Evolutionary conservation across 192 early-diverging fungal species (phyloP).

Genomic region (Phycomyces blakesleeanus): DNA sequence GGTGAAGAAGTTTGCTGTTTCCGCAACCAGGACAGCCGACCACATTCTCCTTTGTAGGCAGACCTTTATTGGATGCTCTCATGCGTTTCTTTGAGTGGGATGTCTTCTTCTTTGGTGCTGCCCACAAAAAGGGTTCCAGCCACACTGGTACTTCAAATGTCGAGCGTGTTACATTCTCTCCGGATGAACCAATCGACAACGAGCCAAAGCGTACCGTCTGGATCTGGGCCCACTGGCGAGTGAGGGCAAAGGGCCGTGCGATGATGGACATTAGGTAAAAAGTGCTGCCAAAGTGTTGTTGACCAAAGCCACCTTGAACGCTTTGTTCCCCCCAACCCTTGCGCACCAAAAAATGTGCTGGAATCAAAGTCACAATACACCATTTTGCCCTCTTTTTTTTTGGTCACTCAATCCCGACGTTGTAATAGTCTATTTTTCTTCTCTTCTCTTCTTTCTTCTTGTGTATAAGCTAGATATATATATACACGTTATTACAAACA

Average conservation of each 20-base stretch:
- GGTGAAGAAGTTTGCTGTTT: slow-evolving; percentile 64
- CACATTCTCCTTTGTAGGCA: slow-evolving; percentile 68
- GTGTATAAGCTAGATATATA: too few relatives aligned
- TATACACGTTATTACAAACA: too few relatives aligned
- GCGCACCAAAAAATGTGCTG: too few relatives aligned
- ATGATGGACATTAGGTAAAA: too few relatives aligned
- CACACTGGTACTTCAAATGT: slow-evolving; percentile 37
- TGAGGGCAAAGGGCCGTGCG: neutral
- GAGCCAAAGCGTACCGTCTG: neutral
- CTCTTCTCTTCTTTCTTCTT: too few relatives aligned
- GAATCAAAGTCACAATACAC: too few relatives aligned
- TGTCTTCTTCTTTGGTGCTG: slow-evolving; percentile 91
- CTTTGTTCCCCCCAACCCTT: too few relatives aligned
- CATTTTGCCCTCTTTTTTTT: too few relatives aligned
- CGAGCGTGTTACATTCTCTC: slow-evolving; percentile 3
- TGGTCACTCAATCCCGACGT: too few relatives aligned
- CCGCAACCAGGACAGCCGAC: slow-evolving; percentile 77
- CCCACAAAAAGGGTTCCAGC: slow-evolving; percentile 65
- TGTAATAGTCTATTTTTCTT: too few relatives aligned
- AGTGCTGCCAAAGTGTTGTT: too few relatives aligned
- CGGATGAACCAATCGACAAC: neutral
- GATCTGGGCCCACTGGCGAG: neutral
- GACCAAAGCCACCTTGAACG: too few relatives aligned
- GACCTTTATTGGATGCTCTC: slow-evolving; percentile 73
- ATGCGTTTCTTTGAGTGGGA: slow-evolving; percentile 89